Evolutionary conservation across 2,329 filamentous ascomycete genomes (phyloP).

Genomic region (Paraphaeosphaeria sporulosa): DNA sequence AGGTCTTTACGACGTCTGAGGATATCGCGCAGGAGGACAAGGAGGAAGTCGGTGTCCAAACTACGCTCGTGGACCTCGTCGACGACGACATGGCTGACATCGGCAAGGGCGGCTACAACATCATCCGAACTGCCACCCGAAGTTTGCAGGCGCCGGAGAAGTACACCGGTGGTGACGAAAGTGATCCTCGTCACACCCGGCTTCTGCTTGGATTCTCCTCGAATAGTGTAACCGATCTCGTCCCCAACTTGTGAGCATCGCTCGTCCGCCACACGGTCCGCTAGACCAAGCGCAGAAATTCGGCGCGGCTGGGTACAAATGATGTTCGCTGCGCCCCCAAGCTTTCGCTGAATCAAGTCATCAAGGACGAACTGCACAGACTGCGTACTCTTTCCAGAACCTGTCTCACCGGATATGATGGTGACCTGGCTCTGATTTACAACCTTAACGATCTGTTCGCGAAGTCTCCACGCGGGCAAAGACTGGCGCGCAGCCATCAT

Average conservation of each 20-base stretch:
- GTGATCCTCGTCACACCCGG: constrained; percentile 82
- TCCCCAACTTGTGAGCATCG: constrained; percentile 81
- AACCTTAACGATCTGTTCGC: constrained; percentile 76
- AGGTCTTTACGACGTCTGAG: constrained; percentile 77
- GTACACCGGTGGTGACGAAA: constrained; percentile 93
- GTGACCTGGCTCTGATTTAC: constrained; percentile 84
- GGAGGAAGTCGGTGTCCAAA: constrained; percentile 91
- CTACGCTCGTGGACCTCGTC: constrained; percentile 97
- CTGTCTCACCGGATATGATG: constrained; percentile 96
- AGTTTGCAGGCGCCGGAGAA: constrained; percentile 89
- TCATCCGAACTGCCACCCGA: constrained; percentile 82
- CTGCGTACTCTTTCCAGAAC: constrained; percentile 85
- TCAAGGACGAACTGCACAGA: constrained; percentile 96
- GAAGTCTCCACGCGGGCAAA: constrained; percentile 87
- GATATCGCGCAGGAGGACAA: constrained; percentile 86
- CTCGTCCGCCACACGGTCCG: constrained; percentile 93
- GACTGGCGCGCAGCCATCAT: constrained; percentile 77
- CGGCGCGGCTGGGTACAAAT: constrained; percentile 94
- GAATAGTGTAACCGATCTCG: constrained; percentile 90
- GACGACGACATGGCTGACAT: constrained; percentile 93
- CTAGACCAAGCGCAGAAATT: constrained; percentile 92
- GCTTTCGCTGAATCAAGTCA: constrained; percentile 78
- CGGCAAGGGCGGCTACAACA: constrained; percentile 79
- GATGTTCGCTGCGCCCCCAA: constrained; percentile 84
- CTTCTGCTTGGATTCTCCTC: constrained; percentile 83